phyloP scores from a whole-genome alignment of 2,329 filamentous ascomycete species.

The Aspergillus ustus region DNA sequence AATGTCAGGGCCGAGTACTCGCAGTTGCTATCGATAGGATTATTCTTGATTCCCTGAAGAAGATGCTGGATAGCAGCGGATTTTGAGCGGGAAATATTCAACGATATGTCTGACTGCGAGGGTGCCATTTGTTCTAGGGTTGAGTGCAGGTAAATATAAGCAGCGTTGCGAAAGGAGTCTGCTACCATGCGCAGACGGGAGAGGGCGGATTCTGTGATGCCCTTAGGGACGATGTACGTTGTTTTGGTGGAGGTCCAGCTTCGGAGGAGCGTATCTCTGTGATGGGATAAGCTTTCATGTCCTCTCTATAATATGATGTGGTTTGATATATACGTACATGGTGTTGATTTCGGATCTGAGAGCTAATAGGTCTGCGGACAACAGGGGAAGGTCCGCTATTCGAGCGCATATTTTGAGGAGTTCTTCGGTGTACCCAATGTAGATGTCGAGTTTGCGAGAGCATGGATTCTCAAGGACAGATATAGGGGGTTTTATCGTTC shows the following conservation, averaged over 20 bases:
- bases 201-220: slow-evolving; percentile 33
- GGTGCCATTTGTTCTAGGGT: slow-evolving; percentile 35
- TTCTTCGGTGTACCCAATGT: slow-evolving; percentile 44
- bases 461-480: slow-evolving; percentile 29
- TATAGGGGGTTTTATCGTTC: slow-evolving; percentile 25
- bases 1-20: slow-evolving; percentile 46
- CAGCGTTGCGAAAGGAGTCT: slow-evolving; percentile 43
- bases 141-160: slow-evolving; percentile 43
- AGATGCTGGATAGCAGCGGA: slow-evolving; percentile 33
- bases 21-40: slow-evolving; percentile 38
- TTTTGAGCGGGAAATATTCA: slow-evolving; percentile 29
- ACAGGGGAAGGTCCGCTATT: slow-evolving; percentile 37
- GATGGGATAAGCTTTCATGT: neutral
- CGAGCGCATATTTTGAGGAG: slow-evolving; percentile 39
- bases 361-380: slow-evolving; percentile 27
- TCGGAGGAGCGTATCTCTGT: slow-evolving; percentile 38
- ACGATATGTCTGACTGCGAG: neutral
- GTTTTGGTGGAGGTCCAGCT: slow-evolving; percentile 36
- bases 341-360: slow-evolving; percentile 32
- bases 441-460: slow-evolving; percentile 40
- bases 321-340: slow-evolving; percentile 29
- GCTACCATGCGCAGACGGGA: slow-evolving; percentile 41
- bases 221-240: slow-evolving; percentile 37
- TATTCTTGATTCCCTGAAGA: slow-evolving; percentile 30
- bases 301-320: neutral